Conservation (phyloP, 1,284 basidiomycete species). For the Fistulinella cinereoalba region DNA sequence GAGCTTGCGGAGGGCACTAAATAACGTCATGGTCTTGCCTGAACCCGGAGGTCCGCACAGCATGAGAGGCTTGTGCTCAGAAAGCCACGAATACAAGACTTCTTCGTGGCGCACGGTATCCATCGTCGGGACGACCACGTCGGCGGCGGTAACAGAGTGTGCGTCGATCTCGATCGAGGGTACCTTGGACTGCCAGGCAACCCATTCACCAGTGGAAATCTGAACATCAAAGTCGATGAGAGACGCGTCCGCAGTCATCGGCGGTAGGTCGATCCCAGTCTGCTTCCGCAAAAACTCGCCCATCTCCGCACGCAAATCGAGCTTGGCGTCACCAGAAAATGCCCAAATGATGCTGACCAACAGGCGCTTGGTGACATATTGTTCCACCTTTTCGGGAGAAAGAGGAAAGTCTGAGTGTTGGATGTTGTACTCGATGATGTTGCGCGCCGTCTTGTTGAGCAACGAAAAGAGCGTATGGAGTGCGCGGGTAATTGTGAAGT, state of each 20-base stretch:
- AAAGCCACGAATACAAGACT: slow-evolving; percentile 97
- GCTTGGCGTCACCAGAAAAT: slow-evolving; percentile 93
- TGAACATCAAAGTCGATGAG: slow-evolving; percentile 97
- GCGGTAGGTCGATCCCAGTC: slow-evolving; percentile 89
- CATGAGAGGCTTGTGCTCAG: slow-evolving; percentile 98
- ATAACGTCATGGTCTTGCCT: slow-evolving; percentile 99
- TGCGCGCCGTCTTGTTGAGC: slow-evolving; percentile 93
- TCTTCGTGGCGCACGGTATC: slow-evolving; percentile 99
- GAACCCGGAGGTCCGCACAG: slow-evolving; percentile 98
- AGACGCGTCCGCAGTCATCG: slow-evolving; percentile 70
- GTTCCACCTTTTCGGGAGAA: slow-evolving; percentile 76
- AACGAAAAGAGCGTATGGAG: slow-evolving; percentile 96
- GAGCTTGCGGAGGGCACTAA: slow-evolving; percentile 95
- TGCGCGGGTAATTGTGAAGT: slow-evolving; percentile 90
- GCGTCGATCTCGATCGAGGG: slow-evolving; percentile 97
- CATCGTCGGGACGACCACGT: slow-evolving; percentile 97
- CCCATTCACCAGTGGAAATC: slow-evolving; percentile 84
- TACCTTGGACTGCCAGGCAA: slow-evolving; percentile 88
- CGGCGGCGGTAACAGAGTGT: slow-evolving; percentile 91
- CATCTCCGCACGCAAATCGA: slow-evolving; percentile 87
- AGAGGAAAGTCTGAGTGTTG: slow-evolving; percentile 97
- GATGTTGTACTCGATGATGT: slow-evolving; percentile 92
- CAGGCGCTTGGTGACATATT: slow-evolving; percentile 89
- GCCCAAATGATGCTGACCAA: slow-evolving; percentile 96
- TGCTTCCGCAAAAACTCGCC: slow-evolving; percentile 85